Base-by-base conservation (phyloP, 2,329 filamentous ascomycete genomes). In the Exserohilum turcica region DNA sequence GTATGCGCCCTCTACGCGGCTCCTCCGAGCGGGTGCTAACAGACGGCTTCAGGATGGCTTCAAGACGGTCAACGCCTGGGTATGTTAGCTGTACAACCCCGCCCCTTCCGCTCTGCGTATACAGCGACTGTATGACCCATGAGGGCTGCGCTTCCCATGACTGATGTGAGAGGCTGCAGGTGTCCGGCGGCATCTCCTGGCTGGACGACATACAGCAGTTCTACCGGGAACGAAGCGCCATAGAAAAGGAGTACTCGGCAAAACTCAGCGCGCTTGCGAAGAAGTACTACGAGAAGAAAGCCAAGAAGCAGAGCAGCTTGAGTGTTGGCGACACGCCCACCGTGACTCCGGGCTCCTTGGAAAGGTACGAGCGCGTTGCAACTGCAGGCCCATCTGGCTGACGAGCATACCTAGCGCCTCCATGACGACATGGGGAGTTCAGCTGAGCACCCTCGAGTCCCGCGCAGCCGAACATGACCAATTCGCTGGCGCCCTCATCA, bases 211-310 rank as follows among this genome's bases (percentile, higher is more conserved):
- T 99, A 59, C 91, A 99, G 75, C 87, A 91, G 71, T 99, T 97
- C 80, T 99, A 97, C 80, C 90, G 94, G 60, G 94, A 99, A 77
- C 86, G 95, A 52, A 91, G 91, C 71, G 86, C 81, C 31, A 96
- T 99, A 74, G 94, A 99, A 78, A 97, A 96, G 78, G 95, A 99
- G 74, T 97, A 99, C 75, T 89, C 91, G 67, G 84, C 88, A 60
- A 97, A 93, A 77, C 86, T 99, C 60, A 89, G 85, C 64, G 86
- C 86, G 2, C 80, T 99, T 44, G 94, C 93, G 49, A 96, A 94
- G 80, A 97, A 94, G 75, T 97, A 97, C 79, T 94, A 91, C 71
- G 95, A 99, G 70, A 95, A 95, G 81, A 99, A 97, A 81, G 86
- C 90, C 40, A 92, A 88, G 77, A 97, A 94, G 79, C 88, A 89